phyloP scores from a whole-genome alignment of 176 grass and related monocot species.

The Aechmea fasciata region DNA sequence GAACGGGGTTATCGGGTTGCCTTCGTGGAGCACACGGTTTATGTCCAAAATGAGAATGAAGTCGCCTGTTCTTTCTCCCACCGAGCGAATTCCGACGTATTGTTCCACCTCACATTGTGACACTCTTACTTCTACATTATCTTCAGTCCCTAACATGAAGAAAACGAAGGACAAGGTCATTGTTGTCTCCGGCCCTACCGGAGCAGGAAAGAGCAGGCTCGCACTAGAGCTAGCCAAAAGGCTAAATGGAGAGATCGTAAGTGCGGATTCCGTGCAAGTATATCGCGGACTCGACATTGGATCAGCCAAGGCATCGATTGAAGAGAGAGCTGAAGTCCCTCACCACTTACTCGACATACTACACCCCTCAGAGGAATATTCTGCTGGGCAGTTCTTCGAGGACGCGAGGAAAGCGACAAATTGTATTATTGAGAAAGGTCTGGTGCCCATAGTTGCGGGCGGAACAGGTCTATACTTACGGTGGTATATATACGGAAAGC shows the following conservation, averaged over 20 bases:
- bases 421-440: constrained; percentile 31
- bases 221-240: constrained; percentile 49
- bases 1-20: constrained; percentile 20
- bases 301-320: constrained; percentile 48
- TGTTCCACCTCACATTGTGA: background rate
- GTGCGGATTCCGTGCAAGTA: constrained; percentile 59
- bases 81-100: background rate
- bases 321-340: constrained; percentile 29
- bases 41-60: constrained; percentile 16
- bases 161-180: constrained; percentile 44
- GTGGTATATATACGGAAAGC: constrained; percentile 91
- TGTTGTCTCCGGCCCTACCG: constrained; percentile 61
- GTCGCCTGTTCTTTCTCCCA: constrained; percentile 9
- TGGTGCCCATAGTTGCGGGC: constrained; percentile 48
- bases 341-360: constrained; percentile 61
- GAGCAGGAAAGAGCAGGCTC: constrained; percentile 55
- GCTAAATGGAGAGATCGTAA: constrained; percentile 67
- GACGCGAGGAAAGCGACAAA: constrained; percentile 46
- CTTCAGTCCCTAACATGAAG: background rate
- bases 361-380: constrained; percentile 55
- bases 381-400: constrained; percentile 50
- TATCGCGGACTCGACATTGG: constrained; percentile 62
- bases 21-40: background rate
- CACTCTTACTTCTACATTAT: background rate
- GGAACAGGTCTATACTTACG: constrained; percentile 72